Evolutionary conservation across 192 early-diverging fungal genomes (phyloP), one percentile per base, ranked within the genome.

Genomic region (Entomortierella parvispora): DNA sequence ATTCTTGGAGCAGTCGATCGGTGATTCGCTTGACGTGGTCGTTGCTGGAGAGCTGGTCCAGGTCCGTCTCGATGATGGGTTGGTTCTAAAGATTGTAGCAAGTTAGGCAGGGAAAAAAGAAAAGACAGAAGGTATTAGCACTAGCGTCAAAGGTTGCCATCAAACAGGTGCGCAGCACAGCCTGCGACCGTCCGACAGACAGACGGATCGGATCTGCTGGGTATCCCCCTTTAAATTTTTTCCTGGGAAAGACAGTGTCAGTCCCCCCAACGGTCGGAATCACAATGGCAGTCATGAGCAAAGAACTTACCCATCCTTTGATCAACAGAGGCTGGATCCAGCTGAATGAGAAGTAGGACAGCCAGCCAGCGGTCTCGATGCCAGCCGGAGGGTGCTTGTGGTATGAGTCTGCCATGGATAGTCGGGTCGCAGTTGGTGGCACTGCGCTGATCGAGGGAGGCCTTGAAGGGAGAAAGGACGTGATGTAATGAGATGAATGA

Each of bases 271-370:
- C 48, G 48, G 48, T 9, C 48, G 29, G 2, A 15, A 25, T 25
- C 23, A 12, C 3, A 5, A 20, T 14, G 44, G 7, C 23, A 25
- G 20, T 14, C 25, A 26, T 23, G 33, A 8, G 31, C 31, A 57
- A 11, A 33, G 55, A 43, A 28, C 65, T 58, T 68, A 77, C 74
- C 74, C 74, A 77, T 68, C 74, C 74, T 33, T 50, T 57, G 43
- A 77, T 77, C 31, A 77, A 47, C 48, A 77, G 44, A 11, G 65
- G 65, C 43, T 77, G 74, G 25, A 77, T 77, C 74, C 74, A 77
- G 65, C 58, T 68, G 66, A 77, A 77, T 51, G 74, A 77, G 23
- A 77, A 77, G 60, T 64, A 77, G 14, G 74, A 77, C 37, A 77
- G 32, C 20, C 22, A 28, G 55, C 58, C 64, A 29, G 65, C 65